These are phyloP conservation scores for Nothophytophthora sp. DNA, from an alignment of 352 stramenopile species.

Conservation along the genomic window DNA sequence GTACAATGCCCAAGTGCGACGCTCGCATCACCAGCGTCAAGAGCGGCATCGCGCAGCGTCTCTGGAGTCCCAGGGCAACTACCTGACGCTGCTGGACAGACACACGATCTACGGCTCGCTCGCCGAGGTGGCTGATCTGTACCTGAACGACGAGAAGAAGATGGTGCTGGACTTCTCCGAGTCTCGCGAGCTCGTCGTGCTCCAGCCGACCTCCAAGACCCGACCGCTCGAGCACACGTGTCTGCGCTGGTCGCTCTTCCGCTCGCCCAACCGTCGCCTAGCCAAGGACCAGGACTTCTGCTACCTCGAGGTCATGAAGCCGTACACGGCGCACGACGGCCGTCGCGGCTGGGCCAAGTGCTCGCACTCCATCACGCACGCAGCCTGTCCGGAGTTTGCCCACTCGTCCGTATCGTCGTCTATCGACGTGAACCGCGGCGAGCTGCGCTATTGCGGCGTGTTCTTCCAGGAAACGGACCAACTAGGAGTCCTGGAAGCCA, in stretches of 20 bases:
- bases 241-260: conserved; percentile 72
- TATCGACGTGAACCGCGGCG: conserved; percentile 44
- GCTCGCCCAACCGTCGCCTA: conserved; percentile 52
- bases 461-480: conserved; percentile 69
- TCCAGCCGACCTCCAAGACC: conserved; percentile 35
- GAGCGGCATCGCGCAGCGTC: not conserved
- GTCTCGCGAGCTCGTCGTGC: conserved; percentile 50
- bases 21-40: no score
- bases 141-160: conserved; percentile 61
- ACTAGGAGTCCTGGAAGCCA: conserved; percentile 47
- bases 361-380: conserved; percentile 70
- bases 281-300: conserved; percentile 75
- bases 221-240: conserved; percentile 55
- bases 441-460: conserved; percentile 63
- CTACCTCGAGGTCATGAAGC: conserved; percentile 75
- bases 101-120: conserved; percentile 61
- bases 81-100: conserved; percentile 53
- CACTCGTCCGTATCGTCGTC: conserved; percentile 20
- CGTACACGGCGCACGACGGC: conserved; percentile 52
- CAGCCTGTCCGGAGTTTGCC: conserved; percentile 54
- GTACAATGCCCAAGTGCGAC: conserved; percentile 24
- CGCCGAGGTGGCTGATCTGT: conserved; percentile 69
- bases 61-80: conserved; percentile 31
- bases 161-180: conserved; percentile 79
- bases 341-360: conserved; percentile 72